A percentile compares a stretch with the other conserved stretches of the same genome.
phyloP scores from a whole-genome alignment of 805 yeast species.

The Zygosaccharomyces siamensis region DNA sequence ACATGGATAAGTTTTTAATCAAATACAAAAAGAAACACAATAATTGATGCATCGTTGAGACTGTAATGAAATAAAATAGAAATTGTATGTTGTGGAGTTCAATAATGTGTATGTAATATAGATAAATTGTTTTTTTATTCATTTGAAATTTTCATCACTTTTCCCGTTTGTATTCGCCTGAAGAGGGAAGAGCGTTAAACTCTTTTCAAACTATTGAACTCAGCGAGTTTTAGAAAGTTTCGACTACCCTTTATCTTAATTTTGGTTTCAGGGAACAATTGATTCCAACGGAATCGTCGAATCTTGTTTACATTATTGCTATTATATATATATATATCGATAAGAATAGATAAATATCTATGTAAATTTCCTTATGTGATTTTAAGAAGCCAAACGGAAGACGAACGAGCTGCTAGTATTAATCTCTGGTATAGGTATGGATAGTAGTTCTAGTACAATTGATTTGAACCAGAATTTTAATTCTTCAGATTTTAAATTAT shows the following conservation, averaged over 20 bases:
- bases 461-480: background rate
- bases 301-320: background rate
- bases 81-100: background rate
- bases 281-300: background rate
- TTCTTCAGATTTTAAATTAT: background rate
- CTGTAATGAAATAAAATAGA: background rate
- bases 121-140: background rate
- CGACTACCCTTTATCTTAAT: background rate
- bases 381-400: background rate
- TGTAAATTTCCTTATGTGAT: background rate
- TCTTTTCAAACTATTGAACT: background rate
- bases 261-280: background rate
- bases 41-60: constrained; percentile 3
- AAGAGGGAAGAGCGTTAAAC: constrained; percentile 4
- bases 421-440: background rate
- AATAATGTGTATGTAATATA: constrained; percentile 1
- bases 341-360: background rate
- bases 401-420: background rate
- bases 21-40: constrained; percentile 46
- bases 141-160: background rate
- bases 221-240: background rate
- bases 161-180: constrained; percentile 4
- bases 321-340: background rate
- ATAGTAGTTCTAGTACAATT: background rate
- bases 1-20: constrained; percentile 60